Evolutionary conservation across 768 basidiomycete species (phyloP).

Genomic region (Hydnomerulius pinastri): DNA sequence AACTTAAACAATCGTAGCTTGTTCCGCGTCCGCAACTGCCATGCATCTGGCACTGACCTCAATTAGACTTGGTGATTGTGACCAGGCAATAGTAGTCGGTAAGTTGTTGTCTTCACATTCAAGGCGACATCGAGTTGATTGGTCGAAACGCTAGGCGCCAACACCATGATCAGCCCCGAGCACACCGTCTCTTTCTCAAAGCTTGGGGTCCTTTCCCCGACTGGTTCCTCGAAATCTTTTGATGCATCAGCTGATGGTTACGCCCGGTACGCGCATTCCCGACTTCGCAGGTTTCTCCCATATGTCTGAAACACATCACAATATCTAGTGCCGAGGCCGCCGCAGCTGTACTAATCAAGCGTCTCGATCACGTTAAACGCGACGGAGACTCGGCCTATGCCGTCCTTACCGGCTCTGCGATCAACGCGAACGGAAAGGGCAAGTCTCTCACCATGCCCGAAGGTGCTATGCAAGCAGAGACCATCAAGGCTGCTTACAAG

Average conservation of each 20-base stretch:
- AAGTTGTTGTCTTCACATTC: neutral
- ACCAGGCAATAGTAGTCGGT: slow-evolving; percentile 45
- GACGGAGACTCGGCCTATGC: slow-evolving; percentile 35
- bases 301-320: no score
- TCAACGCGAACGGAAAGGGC: slow-evolving; percentile 36
- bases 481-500: slow-evolving; percentile 35
- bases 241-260: slow-evolving; percentile 36
- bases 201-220: slow-evolving; percentile 36
- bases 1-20: slow-evolving; percentile 29
- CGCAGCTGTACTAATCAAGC: slow-evolving; percentile 36
- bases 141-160: slow-evolving; percentile 23
- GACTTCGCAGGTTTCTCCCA: no score
- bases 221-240: slow-evolving; percentile 34
- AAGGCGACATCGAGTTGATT: neutral
- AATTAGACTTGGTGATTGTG: slow-evolving; percentile 44
- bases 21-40: slow-evolving; percentile 50
- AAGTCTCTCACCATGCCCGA: slow-evolving; percentile 37
- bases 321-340: slow-evolving; percentile 30
- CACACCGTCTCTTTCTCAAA: slow-evolving; percentile 29
- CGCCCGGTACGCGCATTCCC: no score
- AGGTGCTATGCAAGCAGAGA: slow-evolving; percentile 33
- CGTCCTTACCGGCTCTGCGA: slow-evolving; percentile 31
- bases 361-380: slow-evolving; percentile 29
- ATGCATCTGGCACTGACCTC: slow-evolving; percentile 50
- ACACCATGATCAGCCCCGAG: slow-evolving; percentile 29